phyloP scores from a whole-genome alignment of 805 yeast genomes.

The Metschnikowia noctiluminum region DNA sequence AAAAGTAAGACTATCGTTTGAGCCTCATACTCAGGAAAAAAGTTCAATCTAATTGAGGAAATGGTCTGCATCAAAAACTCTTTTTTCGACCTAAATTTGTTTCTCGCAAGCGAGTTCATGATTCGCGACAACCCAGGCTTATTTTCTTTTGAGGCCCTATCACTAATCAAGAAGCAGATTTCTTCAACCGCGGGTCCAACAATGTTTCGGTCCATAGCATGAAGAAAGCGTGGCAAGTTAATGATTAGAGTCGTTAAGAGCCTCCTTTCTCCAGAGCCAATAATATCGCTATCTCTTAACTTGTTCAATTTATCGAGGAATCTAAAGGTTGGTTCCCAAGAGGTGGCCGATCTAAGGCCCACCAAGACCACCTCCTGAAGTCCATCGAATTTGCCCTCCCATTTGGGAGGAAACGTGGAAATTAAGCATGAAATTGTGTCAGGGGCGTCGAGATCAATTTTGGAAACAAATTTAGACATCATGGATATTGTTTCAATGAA shows the following conservation, averaged over 20 bases:
- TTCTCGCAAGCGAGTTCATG: conserved; percentile 70
- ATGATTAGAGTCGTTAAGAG: conserved; percentile 69
- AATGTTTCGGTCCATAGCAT: conserved; percentile 61
- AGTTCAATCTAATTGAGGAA: conserved; percentile 60
- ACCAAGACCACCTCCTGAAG: conserved; percentile 73
- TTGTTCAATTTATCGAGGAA: conserved; percentile 69
- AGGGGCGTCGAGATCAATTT: conserved; percentile 80
- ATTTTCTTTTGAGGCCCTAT: conserved; percentile 56
- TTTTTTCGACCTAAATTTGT: conserved; percentile 81
- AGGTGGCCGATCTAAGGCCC: conserved; percentile 78
- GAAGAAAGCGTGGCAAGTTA: conserved; percentile 79
- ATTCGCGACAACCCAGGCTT: conserved; percentile 65
- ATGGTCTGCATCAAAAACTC: conserved; percentile 85
- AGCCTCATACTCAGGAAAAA: conserved; percentile 73
- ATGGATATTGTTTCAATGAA: conserved; percentile 84
- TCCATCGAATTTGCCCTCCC: conserved; percentile 95
- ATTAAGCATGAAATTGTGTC: conserved; percentile 81
- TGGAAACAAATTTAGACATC: conserved; percentile 75
- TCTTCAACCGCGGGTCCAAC: conserved; percentile 47
- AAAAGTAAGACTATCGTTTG: conserved; percentile 70
- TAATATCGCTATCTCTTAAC: conserved; percentile 67
- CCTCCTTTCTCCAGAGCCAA: conserved; percentile 69
- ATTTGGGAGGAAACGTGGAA: conserved; percentile 85
- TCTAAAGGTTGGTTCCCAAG: conserved; percentile 74
- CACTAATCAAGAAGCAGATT: conserved; percentile 44